A percentile compares a stretch with the other conserved stretches of the same genome.
Evolutionary conservation across 768 basidiomycete genomes (phyloP).

Genomic region (Pleurotus ostreatus): DNA sequence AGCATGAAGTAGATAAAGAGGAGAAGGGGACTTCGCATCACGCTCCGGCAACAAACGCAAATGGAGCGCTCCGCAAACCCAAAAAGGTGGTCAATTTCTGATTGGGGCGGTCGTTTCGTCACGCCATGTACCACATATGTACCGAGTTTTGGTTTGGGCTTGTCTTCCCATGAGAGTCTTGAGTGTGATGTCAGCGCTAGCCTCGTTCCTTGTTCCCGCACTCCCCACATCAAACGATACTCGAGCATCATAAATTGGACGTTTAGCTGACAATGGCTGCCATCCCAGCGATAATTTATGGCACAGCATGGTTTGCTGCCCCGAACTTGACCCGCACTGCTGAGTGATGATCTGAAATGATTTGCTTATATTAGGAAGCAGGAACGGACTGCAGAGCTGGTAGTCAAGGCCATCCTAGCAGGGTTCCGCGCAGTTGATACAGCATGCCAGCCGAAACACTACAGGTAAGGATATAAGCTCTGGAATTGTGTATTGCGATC

Average conservation of each 20-base stretch:
- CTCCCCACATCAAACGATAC: no score
- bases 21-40: constrained; percentile 39
- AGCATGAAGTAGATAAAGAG: constrained; percentile 54
- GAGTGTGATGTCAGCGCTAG: constrained; percentile 23
- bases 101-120: neutral
- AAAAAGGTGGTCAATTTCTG: constrained; percentile 6
- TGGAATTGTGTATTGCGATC: neutral
- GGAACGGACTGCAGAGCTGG: constrained; percentile 62
- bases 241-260: no score
- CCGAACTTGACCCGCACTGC: neutral
- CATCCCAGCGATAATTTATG: constrained; percentile 43
- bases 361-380: constrained; percentile 56
- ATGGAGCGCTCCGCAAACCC: constrained; percentile 30
- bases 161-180: neutral
- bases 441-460: constrained; percentile 74
- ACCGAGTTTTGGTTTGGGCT: neutral
- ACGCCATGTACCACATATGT: neutral
- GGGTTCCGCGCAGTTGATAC: constrained; percentile 85
- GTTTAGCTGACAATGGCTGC: neutral
- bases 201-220: no score
- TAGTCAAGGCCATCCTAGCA: constrained; percentile 65
- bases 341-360: no score
- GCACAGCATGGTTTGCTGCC: constrained; percentile 50
- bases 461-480: constrained; percentile 39
- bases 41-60: constrained; percentile 43